These are phyloP conservation scores for Cercospora janseana DNA, from an alignment of 2,329 filamentous ascomycete species.

Conservation along the genomic window DNA sequence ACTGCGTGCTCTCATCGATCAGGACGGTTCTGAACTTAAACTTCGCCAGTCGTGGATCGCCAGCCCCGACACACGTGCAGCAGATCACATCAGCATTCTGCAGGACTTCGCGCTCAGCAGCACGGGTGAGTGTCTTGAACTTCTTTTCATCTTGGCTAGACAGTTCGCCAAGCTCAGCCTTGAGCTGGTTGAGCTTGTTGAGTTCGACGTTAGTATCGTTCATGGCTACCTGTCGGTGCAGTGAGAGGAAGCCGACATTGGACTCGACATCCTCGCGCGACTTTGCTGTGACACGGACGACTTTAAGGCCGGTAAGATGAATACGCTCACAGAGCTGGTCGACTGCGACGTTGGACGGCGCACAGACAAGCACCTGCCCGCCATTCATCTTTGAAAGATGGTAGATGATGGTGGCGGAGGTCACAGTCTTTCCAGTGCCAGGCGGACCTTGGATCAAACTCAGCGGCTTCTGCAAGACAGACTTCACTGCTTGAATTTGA, in stretches of 20 bases:
- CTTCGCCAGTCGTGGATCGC: conserved; percentile 90
- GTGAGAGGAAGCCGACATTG: conserved; percentile 90
- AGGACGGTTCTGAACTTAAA: conserved; percentile 98
- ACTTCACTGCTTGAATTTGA: conserved; percentile 95
- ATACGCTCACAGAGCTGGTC: conserved; percentile 98
- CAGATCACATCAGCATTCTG: conserved; percentile 96
- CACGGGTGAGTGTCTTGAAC: conserved; percentile 90
- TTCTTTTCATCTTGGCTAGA: conserved; percentile 98
- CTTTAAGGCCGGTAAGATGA: conserved; percentile 90
- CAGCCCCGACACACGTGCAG: conserved; percentile 96
- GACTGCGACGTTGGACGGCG: conserved; percentile 96
- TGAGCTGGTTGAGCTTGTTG: conserved; percentile 87
- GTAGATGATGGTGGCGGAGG: conserved; percentile 97
- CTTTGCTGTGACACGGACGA: conserved; percentile 96
- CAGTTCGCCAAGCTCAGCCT: conserved; percentile 85
- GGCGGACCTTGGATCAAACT: conserved; percentile 96
- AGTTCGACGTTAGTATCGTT: conserved; percentile 95
- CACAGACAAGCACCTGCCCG: conserved; percentile 92
- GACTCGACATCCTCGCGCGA: conserved; percentile 98
- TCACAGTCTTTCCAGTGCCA: conserved; percentile 97
- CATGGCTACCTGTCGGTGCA: conserved; percentile 94
- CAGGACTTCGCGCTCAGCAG: conserved; percentile 91
- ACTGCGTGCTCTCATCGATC: conserved; percentile 97
- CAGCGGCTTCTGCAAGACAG: conserved; percentile 86
- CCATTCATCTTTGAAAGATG: conserved; percentile 94